These are phyloP conservation scores for Marsdenia floribunda DNA, from an alignment of 257 asterid species.

Conservation along the genomic window DNA sequence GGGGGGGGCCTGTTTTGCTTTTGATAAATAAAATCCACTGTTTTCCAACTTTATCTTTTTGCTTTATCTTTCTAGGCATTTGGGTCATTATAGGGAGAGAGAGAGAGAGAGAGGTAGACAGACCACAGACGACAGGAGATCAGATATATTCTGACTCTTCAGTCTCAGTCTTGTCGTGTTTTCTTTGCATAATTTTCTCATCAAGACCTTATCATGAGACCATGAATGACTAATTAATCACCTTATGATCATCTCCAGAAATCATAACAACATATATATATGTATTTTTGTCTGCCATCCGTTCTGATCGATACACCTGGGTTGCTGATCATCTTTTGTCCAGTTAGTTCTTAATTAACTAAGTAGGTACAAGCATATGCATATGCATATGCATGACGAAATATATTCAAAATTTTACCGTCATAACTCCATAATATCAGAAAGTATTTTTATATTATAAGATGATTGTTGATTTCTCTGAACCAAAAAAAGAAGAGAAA, in stretches of 20 bases:
- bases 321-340: no score
- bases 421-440: no score
- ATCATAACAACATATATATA: no score
- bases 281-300: no score
- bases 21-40: constrained; percentile 5
- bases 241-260: not conserved
- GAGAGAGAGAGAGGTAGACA: not conserved
- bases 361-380: no score
- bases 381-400: no score
- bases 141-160: not conserved
- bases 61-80: constrained; percentile 20
- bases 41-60: constrained; percentile 10
- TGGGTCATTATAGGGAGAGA: constrained; percentile 11
- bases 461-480: no score
- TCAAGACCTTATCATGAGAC: constrained; percentile 18
- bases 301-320: no score
- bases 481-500: not conserved
- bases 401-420: no score
- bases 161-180: not conserved
- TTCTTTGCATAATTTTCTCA: constrained; percentile 19
- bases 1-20: constrained; percentile 10
- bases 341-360: no score
- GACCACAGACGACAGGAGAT: no score
- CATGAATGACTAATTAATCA: not conserved
- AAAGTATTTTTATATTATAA: no score